A percentile compares a stretch with the other conserved stretches of the same genome.
These are phyloP conservation scores for Saturnispora hagleri DNA, from an alignment of 805 yeast genomes.

Conservation along the genomic window DNA sequence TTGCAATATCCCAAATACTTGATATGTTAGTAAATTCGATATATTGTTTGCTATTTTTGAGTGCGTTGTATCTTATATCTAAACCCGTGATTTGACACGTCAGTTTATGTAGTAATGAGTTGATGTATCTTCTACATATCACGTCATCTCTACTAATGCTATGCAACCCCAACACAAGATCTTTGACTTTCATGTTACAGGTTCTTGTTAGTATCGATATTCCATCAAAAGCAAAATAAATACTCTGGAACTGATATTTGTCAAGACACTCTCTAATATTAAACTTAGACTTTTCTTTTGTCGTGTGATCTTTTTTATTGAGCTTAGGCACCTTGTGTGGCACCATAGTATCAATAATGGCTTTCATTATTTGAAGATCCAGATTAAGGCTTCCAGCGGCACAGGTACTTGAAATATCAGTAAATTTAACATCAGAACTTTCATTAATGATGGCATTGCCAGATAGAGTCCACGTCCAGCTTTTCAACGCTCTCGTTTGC, in stretches of 20 bases:
- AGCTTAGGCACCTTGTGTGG: not conserved
- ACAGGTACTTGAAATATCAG: slow-evolving; percentile 4
- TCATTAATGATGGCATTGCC: not conserved
- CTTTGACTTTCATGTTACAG: slow-evolving; percentile 6
- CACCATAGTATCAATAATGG: not conserved
- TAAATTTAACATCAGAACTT: not conserved
- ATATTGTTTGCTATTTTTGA: slow-evolving; percentile 4
- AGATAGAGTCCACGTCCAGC: slow-evolving; percentile 10
- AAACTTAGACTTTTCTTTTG: not conserved
- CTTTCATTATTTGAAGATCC: not conserved
- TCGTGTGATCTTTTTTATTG: not conserved
- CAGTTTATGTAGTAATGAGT: slow-evolving; percentile 7
- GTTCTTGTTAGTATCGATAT: not conserved
- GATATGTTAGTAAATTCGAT: slow-evolving; percentile 14
- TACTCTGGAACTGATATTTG: slow-evolving; percentile 4
- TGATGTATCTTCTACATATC: slow-evolving; percentile 1
- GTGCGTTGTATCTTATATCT: not conserved
- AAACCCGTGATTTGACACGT: slow-evolving; percentile 11
- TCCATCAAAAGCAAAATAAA: slow-evolving; percentile 13
- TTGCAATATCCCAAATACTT: slow-evolving; percentile 9
- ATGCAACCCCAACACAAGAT: slow-evolving; percentile 9
- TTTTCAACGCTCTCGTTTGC: not conserved
- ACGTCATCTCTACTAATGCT: slow-evolving; percentile 6
- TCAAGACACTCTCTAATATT: slow-evolving; percentile 3
- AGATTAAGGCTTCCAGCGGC: slow-evolving; percentile 7